These are phyloP conservation scores for Cucurbita moschata DNA, from an alignment of 306 rosid genomes.

Conservation along the genomic window DNA sequence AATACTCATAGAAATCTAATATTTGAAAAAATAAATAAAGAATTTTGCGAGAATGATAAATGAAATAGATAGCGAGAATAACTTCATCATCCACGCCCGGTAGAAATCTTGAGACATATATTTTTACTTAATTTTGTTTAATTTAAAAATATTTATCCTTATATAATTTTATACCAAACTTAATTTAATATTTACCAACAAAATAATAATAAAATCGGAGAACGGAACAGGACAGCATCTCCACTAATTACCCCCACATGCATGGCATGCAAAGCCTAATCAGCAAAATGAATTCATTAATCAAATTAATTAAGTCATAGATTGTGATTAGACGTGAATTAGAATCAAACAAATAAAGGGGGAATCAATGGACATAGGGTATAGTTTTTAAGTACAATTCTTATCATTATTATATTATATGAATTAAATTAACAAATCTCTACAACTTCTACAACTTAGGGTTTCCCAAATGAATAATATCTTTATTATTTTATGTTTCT, in stretches of 20 bases:
- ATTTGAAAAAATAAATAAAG: too few species aligned
- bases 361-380: neutral
- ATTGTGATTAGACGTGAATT: neutral
- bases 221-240: neutral
- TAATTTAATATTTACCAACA: too few species aligned
- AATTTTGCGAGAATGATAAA: too few species aligned
- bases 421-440: neutral
- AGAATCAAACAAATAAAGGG: neutral
- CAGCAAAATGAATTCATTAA: neutral
- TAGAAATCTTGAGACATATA: too few species aligned
- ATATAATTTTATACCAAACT: too few species aligned
- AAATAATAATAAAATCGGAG: too few species aligned
- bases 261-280: constrained; percentile 3
- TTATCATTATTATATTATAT: neutral
- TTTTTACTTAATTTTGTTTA: too few species aligned
- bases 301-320: neutral
- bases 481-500: neutral
- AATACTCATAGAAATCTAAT: too few species aligned
- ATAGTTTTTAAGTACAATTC: neutral
- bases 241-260: constrained; percentile 3
- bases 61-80: too few species aligned
- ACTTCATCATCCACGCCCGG: too few species aligned
- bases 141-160: too few species aligned
- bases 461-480: neutral
- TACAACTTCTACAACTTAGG: neutral